Base-by-base conservation (phyloP, 2,329 filamentous ascomycete genomes). In the Thelonectria blattea region DNA sequence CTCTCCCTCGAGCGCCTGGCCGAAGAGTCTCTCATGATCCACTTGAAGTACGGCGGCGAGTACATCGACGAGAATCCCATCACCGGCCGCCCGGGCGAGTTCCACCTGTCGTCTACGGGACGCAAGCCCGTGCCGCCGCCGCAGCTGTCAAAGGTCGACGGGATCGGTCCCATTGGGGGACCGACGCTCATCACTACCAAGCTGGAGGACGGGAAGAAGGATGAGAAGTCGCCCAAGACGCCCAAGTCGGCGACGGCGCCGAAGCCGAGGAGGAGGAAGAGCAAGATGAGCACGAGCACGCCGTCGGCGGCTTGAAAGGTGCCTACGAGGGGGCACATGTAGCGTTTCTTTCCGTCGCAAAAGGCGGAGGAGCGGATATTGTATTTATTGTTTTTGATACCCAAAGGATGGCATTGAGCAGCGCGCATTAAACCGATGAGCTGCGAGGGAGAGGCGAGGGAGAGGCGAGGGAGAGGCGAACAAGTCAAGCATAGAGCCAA, bases 61-160 rank as follows among this genome's bases (percentile, higher is more conserved):
- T 89, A 87, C 70, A 84, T 89, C 74, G 85, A 90, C 73, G 85
- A 89, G 72, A 89, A 88, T 65, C 86, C 87, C 43, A 89, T 90
- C 67, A 88, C 86, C 0, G 87, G 88, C 50, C 81, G 83, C 30
- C 87, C 87, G 1, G 87, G 87, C 51, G 85, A 87, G 55, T 90
- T 89, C 73, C 85, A 88, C 65, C 80, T 89, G 11, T 83, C 83
- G 9, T 86, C 85, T 8, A 88, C 85, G 0, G 86, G 87, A 1
- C 81, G 85, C 55, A 84, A 84, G 68, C 68, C 73, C 2, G 71
- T 74, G 5, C 71, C 69, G 15, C 72, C 75, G 20, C 74, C 74
- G 2, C 73, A 74, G 46, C 65, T 71, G 45, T 66, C 65, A 5
- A 65, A 72, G 47, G 67, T 73, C 22, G 69, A 71, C 8, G 70